Evolutionary conservation across 2,329 filamentous ascomycete genomes (phyloP), one percentile per base, ranked within the genome.

Genomic region (Cordyceps militaris): DNA sequence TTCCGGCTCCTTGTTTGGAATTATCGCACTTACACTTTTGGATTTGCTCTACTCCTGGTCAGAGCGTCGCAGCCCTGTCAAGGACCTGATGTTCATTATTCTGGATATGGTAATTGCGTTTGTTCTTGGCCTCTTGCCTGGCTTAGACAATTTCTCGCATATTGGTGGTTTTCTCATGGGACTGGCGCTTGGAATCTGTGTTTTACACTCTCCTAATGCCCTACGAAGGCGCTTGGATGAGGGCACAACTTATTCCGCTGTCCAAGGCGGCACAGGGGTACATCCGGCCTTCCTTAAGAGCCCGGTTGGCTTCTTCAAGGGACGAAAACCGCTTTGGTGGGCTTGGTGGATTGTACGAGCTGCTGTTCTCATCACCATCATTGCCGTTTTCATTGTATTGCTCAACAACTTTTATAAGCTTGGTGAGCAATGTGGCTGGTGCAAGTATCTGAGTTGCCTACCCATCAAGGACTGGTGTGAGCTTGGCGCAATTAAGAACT

Each of bases 161-260:
- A 97, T 99, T 61, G 94, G 94, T 56, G 94, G 94, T 2, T 97
- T 97, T 71, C 74, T 96, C 52, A 96, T 96, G 85, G 94, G 94
- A 1, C 75, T 99, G 7, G 87, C 87, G 0, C 82, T 97, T 1
- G 94, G 94, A 13, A 79, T 97, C 53, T 95, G 87, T 61, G 79
- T 99, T 28, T 78, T 99, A 61, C 91, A 93, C 68, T 97, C 92
- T 3, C 94, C 94, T 2, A 89, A 91, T 62, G 79, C 85, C 1
- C 79, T 97, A 21, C 84, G 91, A 34, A 79, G 86, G 59, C 84
- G 87, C 46, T 88, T 92, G 58, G 88, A 88, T 14, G 77, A 84
- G 47, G 84, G 87, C 23, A 80, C 85, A 1, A 83, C 88, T 0
- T 95, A 95, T 66, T 79, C 86, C 3, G 83, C 83, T 3, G 87